Percentiles rank a stretch among this genome's conserved stretches.
Evolutionary conservation across 495 filamentous ascomycete genomes (phyloP).

Genomic region (Neurospora discreta): DNA sequence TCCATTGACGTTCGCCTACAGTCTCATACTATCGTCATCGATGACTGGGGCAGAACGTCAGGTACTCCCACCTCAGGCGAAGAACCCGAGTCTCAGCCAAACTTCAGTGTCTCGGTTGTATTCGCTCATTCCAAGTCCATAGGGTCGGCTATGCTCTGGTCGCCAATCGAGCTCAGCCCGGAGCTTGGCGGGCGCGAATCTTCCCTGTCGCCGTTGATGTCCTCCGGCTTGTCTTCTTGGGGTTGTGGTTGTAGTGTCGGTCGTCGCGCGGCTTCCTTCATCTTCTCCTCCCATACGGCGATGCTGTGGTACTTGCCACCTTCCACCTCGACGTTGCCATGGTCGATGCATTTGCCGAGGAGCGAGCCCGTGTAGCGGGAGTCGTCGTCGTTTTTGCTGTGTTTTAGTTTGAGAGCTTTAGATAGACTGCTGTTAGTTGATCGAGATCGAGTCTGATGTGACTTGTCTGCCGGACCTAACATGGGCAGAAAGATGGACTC

Average conservation of each 20-base stretch:
- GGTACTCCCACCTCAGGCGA: background rate
- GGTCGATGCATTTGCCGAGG: slow-evolving; percentile 57
- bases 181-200: slow-evolving; percentile 39
- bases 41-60: background rate
- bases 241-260: slow-evolving; percentile 11
- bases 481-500: slow-evolving; percentile 5
- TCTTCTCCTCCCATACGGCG: slow-evolving; percentile 47
- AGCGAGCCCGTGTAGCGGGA: slow-evolving; percentile 70
- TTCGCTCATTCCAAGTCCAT: slow-evolving; percentile 19
- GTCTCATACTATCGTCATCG: background rate
- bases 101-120: background rate
- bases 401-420: slow-evolving; percentile 64
- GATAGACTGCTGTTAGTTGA: background rate
- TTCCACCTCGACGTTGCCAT: slow-evolving; percentile 56
- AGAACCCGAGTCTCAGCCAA: background rate
- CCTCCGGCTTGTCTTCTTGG: background rate
- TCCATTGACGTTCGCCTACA: background rate
- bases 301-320: slow-evolving; percentile 58
- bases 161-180: slow-evolving; percentile 40
- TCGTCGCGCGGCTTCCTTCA: slow-evolving; percentile 14
- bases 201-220: slow-evolving; percentile 3
- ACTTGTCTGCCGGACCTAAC: background rate
- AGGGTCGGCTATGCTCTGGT: slow-evolving; percentile 29
- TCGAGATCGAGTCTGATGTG: background rate
- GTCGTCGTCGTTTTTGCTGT: slow-evolving; percentile 70